phyloP scores from a whole-genome alignment of 306 rosid species.

The Vicia villosa region DNA sequence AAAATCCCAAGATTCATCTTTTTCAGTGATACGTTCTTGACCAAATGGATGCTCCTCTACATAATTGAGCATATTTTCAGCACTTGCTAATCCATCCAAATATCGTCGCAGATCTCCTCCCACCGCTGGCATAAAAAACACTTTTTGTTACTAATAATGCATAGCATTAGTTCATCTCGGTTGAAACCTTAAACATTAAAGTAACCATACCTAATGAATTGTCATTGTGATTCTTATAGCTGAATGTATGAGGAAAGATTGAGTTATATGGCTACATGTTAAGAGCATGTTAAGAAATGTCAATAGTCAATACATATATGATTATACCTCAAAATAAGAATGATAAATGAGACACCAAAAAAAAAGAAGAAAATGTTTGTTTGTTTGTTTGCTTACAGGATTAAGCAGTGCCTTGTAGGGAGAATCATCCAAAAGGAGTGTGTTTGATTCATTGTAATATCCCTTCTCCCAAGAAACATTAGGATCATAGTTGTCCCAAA shows the following conservation, averaged over 20 bases:
- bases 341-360: slow-evolving; percentile 4
- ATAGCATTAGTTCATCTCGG: background rate
- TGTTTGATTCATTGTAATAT: slow-evolving; percentile 62
- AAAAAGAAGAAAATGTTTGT: too few species aligned
- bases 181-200: background rate
- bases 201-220: slow-evolving; percentile 58
- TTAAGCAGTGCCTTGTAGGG: slow-evolving; percentile 85
- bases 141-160: background rate
- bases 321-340: background rate
- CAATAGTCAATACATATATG: background rate
- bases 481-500: slow-evolving; percentile 77
- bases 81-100: slow-evolving; percentile 55
- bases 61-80: slow-evolving; percentile 51
- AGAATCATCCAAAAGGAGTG: slow-evolving; percentile 84
- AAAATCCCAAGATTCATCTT: slow-evolving; percentile 60
- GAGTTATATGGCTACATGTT: slow-evolving; percentile 54
- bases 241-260: slow-evolving; percentile 65
- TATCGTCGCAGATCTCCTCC: slow-evolving; percentile 67
- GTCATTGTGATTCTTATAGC: slow-evolving; percentile 48
- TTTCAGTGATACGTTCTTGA: slow-evolving; percentile 52
- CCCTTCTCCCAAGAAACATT: slow-evolving; percentile 79
- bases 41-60: slow-evolving; percentile 65
- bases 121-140: slow-evolving; percentile 42
- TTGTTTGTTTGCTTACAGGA: slow-evolving; percentile 50
- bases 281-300: slow-evolving; percentile 3